Evolutionary conservation across 2,329 filamentous ascomycete genomes (phyloP).

Genomic region (Metarhizium sp.): DNA sequence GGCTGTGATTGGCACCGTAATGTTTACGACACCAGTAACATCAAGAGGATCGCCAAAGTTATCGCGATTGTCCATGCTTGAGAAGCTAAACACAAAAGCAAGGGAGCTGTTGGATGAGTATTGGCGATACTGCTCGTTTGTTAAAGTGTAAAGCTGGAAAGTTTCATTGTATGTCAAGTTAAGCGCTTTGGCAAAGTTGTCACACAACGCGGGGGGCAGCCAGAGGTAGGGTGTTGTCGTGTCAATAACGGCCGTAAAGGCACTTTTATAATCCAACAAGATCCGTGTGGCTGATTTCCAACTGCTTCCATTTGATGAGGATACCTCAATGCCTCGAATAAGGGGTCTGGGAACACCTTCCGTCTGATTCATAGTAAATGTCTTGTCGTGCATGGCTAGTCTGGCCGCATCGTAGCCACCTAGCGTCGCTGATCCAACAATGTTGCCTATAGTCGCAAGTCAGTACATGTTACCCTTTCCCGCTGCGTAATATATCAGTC

Average conservation of each 20-base stretch:
- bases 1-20: slow-evolving; percentile 41
- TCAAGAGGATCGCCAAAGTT: slow-evolving; percentile 39
- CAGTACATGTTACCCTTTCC: neutral
- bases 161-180: slow-evolving; percentile 56
- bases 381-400: slow-evolving; percentile 49
- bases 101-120: slow-evolving; percentile 33
- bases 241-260: slow-evolving; percentile 48
- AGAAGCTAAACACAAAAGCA: slow-evolving; percentile 48
- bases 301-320: slow-evolving; percentile 20
- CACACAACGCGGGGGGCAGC: slow-evolving; percentile 51
- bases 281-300: slow-evolving; percentile 30
- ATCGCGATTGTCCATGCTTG: slow-evolving; percentile 44
- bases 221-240: slow-evolving; percentile 56
- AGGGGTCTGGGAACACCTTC: slow-evolving; percentile 49
- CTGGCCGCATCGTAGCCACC: slow-evolving; percentile 61
- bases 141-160: slow-evolving; percentile 55
- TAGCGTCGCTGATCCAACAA: slow-evolving; percentile 51
- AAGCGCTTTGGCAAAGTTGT: slow-evolving; percentile 53
- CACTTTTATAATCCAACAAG: slow-evolving; percentile 36
- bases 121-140: slow-evolving; percentile 42
- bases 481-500: neutral
- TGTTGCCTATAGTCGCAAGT: slow-evolving; percentile 18
- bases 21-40: slow-evolving; percentile 44
- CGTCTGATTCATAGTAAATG: slow-evolving; percentile 47
- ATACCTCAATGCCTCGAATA: slow-evolving; percentile 46